Evolutionary conservation across 1,139 yeast species (phyloP).

Genomic region (Candida sanyaensis): DNA sequence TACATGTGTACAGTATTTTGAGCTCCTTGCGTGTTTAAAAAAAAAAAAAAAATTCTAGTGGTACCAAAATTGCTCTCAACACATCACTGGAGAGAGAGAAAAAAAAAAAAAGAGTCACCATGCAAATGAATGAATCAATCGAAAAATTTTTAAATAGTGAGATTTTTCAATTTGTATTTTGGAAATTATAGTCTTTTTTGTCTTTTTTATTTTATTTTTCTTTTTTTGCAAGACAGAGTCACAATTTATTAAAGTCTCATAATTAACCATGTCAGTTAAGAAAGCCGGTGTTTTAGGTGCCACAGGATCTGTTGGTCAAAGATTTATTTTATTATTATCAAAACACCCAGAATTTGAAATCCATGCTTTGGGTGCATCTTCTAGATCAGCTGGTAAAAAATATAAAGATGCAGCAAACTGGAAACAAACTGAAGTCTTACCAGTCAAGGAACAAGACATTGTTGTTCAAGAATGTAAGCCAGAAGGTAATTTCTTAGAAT

Average conservation of each 20-base stretch:
- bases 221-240: not conserved
- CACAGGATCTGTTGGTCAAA: conserved; percentile 97
- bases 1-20: too few species aligned
- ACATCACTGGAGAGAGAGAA: too few species aligned
- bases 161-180: too few species aligned
- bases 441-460: conserved; percentile 62
- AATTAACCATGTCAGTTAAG: conserved; percentile 25
- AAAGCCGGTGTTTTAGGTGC: conserved; percentile 95
- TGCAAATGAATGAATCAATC: too few species aligned
- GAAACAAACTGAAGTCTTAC: conserved; percentile 90
- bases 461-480: conserved; percentile 77
- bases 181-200: not conserved
- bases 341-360: conserved; percentile 90
- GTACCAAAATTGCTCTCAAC: too few species aligned
- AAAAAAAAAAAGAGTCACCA: too few species aligned
- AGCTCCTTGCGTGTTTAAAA: too few species aligned
- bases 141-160: too few species aligned
- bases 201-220: not conserved
- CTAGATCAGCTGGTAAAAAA: conserved; percentile 89
- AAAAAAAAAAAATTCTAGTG: too few species aligned
- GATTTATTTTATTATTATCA: conserved; percentile 82
- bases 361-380: conserved; percentile 86
- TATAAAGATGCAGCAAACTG: conserved; percentile 87
- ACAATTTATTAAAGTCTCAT: not conserved
- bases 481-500: conserved; percentile 71